Evolutionary conservation across 2,329 filamentous ascomycete genomes (phyloP), one percentile per base, ranked within the genome.

Genomic region (Botrytis cinerea): DNA sequence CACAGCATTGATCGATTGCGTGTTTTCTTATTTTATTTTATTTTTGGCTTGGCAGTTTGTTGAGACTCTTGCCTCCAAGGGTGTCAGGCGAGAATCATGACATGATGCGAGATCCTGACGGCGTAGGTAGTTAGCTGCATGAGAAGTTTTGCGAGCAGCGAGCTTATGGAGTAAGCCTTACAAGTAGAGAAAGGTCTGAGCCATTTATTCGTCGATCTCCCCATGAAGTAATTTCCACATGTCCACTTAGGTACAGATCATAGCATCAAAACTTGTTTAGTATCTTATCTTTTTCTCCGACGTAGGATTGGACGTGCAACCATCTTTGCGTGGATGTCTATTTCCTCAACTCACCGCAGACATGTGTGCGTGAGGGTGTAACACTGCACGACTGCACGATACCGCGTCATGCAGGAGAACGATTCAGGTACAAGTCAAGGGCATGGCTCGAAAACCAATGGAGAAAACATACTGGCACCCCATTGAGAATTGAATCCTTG

Each of bases 271-370:
- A n/a, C 14, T 40, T 28, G n/a, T 54, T 46, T 67, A 67, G 46
- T 4, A 68, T 43, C 64, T 68, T 57, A 57, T 57, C 64, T 68
- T 68, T 68, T 57, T 57, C 64, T 68, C 66, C 66, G 48, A 57
- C 57, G 46, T 32, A 68, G 48, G 25, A 57, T 25, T 32, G 48
- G 25, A 43, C 20, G 48, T 57, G 35, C 25, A 57, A 35, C 66
- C n/a, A 25, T 40, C 64, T 35, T 67, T 48, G 46, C 35, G 64
- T 35, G 14, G 48, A 54, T 57, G 51, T 54, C 48, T 54, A 54
- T 40, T 54, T 54, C 35, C 40, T 68, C 48, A 40, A 38, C 32
- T 40, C 38, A 54, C 64, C 46, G 46, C 64, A 57, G 25, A 57
- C 48, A 35, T 48, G 64, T 43, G 64, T 40, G 8, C 35, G 22